Percentiles rank a stretch among this genome's conserved stretches.
These are phyloP conservation scores for Ehretia macrophylla DNA, from an alignment of 257 asterid genomes.

Conservation along the genomic window DNA sequence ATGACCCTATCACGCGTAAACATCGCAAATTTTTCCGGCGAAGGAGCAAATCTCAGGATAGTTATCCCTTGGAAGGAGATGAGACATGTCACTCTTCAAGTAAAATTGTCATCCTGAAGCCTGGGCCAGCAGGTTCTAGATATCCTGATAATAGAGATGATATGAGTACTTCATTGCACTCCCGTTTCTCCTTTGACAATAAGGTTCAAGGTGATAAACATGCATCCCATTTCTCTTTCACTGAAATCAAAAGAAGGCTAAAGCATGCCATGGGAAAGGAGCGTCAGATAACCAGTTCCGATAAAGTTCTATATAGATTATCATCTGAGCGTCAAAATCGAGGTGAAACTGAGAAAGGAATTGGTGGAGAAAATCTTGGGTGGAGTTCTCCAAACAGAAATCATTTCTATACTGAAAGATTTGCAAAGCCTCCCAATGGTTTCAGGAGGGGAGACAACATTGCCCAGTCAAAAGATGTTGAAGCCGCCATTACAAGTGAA, in stretches of 20 bases:
- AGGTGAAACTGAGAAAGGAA: constrained; percentile 39
- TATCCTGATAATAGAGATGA: constrained; percentile 30
- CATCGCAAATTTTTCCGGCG: constrained; percentile 55
- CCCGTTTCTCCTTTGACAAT: constrained; percentile 16
- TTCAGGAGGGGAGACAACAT: constrained; percentile 40
- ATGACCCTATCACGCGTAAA: constrained; percentile 43
- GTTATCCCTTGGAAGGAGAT: constrained; percentile 40
- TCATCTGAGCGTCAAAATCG: constrained; percentile 37
- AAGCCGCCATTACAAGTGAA: constrained; percentile 20
- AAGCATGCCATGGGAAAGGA: constrained; percentile 88
- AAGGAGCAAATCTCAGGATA: constrained; percentile 72
- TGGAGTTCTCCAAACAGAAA: constrained; percentile 95
- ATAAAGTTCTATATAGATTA: constrained; percentile 15
- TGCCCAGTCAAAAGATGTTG: constrained; percentile 36
- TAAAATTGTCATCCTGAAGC: constrained; percentile 69
- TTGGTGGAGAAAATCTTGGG: constrained; percentile 47
- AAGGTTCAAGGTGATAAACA: constrained; percentile 41
- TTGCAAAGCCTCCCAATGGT: constrained; percentile 45
- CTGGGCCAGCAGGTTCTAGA: constrained; percentile 49
- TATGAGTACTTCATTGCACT: constrained; percentile 27
- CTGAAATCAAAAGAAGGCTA: constrained; percentile 78
- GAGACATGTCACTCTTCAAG: constrained; percentile 42
- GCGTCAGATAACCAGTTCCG: constrained; percentile 36
- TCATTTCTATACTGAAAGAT: constrained; percentile 76
- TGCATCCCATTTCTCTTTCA: constrained; percentile 64